Base-by-base conservation (phyloP, 2,329 filamentous ascomycete species). In the Botrytis fabae region DNA sequence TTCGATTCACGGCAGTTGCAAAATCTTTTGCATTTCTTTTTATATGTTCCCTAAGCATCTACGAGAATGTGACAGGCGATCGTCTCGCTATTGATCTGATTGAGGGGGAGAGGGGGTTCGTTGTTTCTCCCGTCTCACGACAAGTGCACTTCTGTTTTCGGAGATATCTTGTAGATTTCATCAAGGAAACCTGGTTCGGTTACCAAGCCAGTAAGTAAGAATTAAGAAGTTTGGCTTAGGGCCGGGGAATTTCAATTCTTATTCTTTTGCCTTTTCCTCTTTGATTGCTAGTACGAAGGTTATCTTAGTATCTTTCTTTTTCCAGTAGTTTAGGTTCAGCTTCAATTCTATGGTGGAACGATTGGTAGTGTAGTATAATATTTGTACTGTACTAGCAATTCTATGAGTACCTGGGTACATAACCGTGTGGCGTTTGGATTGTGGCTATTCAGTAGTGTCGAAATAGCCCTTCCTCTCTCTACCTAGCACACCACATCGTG, bases 1-100 rank as follows among this genome's bases (percentile, higher is more conserved):
- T 57, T 57, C 51, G 51, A 57, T 57, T 57, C 51, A 57, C 51
- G 51, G 51, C 51, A 57, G 51, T 57, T 57, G 51, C 51, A 57
- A 4, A 4, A 9, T 4, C 6, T 57, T 57, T 57, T 57, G n/a
- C 12, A 7, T 3, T 54, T 44, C 12, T 16, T 54, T 57, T 18
- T 28, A 2, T 1, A 14, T 28, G 14, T 1, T 18, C 8, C 8
- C 28, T 18, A 32, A 57, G 14, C 51, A 28, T 57, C 18, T 9
- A 18, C 14, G n/a, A 4, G 4, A 9, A 25, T 22, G 22, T 22
- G 18, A 48, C 7, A 25, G 48, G 10, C 14, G 12, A 14, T n/a
- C 25, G 25, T 28, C 51, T 54, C 51, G 5, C 6, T 28, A 28
- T 6, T n/a, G 0, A 18, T 9, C 14, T n/a, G 0, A 18, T 9